Conservation (phyloP, 2,329 filamentous ascomycete genomes). For the Diatrype stigma region DNA sequence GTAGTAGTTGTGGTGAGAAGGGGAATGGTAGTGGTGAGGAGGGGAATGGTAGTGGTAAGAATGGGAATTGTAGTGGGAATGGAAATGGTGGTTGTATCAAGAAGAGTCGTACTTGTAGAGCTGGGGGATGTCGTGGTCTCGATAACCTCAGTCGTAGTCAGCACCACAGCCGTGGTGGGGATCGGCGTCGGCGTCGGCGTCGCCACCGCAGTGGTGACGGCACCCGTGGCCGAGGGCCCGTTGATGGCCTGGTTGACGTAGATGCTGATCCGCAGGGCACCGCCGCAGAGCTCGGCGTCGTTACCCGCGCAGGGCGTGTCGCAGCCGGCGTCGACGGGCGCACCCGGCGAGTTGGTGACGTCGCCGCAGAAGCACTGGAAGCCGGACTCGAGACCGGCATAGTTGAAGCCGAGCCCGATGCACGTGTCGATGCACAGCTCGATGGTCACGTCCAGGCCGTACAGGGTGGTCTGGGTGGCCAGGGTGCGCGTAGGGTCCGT, state of each 20-base stretch:
- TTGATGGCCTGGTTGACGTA: conserved; percentile 8
- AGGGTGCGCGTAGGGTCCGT: not conserved
- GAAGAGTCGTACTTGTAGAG: too few relatives aligned
- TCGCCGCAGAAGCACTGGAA: conserved; percentile 40
- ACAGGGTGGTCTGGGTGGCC: not conserved
- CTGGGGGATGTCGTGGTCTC: too few relatives aligned
- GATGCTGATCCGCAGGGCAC: conserved; percentile 12
- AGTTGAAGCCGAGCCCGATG: conserved; percentile 21
- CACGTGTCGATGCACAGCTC: not conserved
- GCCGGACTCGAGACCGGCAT: conserved; percentile 39
- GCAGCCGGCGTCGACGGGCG: conserved; percentile 10
- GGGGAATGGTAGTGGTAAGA: too few relatives aligned
- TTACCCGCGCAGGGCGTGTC: conserved; percentile 17
- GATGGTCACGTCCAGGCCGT: not conserved
- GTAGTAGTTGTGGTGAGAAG: too few relatives aligned
- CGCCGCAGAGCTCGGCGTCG: conserved; percentile 18
- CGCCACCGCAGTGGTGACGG: not conserved
- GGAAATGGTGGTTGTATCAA: too few relatives aligned
- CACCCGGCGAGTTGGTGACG: not conserved
- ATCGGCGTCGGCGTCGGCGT: not conserved
- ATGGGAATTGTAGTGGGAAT: too few relatives aligned
- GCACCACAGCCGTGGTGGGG: not conserved
- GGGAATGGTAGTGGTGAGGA: too few relatives aligned
- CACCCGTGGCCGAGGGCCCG: not conserved
- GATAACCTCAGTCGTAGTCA: too few relatives aligned